Evolutionary conservation across 805 yeast genomes (phyloP).

Genomic region (Naumovozyma baii): DNA sequence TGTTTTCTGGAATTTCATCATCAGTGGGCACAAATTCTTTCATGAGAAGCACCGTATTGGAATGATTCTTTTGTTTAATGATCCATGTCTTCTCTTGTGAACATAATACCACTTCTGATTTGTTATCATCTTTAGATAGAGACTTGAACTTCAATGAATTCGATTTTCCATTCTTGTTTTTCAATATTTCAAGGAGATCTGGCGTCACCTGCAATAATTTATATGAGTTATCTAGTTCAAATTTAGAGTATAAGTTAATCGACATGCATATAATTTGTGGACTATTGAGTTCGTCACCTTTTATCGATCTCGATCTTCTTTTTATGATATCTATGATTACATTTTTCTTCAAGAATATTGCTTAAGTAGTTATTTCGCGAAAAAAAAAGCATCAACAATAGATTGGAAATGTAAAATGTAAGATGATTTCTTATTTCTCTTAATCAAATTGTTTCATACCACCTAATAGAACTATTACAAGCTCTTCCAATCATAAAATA

Average conservation of each 20-base stretch:
- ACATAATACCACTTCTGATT: slow-evolving; percentile 49
- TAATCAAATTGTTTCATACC: no score
- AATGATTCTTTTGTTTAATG: slow-evolving; percentile 73
- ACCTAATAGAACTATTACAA: no score
- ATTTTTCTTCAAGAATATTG: no score
- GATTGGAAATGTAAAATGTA: no score
- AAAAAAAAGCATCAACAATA: no score
- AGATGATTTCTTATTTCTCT: no score
- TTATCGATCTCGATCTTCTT: no score
- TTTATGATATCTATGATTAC: no score
- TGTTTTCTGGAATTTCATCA: neutral
- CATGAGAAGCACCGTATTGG: slow-evolving; percentile 66
- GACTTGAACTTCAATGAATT: slow-evolving; percentile 23
- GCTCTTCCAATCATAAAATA: no score
- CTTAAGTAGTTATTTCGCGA: no score
- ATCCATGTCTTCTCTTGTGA: slow-evolving; percentile 50
- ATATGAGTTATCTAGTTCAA: slow-evolving; percentile 28
- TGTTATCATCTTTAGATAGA: slow-evolving; percentile 12
- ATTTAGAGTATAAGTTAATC: slow-evolving; percentile 14
- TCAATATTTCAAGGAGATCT: slow-evolving; percentile 35
- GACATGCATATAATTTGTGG: no score
- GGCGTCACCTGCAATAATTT: slow-evolving; percentile 46
- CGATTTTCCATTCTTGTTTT: slow-evolving; percentile 5
- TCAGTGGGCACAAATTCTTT: slow-evolving; percentile 22
- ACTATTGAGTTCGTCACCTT: no score